Conservation (phyloP, 345 rosid genomes). For the Jatropha curcas region DNA sequence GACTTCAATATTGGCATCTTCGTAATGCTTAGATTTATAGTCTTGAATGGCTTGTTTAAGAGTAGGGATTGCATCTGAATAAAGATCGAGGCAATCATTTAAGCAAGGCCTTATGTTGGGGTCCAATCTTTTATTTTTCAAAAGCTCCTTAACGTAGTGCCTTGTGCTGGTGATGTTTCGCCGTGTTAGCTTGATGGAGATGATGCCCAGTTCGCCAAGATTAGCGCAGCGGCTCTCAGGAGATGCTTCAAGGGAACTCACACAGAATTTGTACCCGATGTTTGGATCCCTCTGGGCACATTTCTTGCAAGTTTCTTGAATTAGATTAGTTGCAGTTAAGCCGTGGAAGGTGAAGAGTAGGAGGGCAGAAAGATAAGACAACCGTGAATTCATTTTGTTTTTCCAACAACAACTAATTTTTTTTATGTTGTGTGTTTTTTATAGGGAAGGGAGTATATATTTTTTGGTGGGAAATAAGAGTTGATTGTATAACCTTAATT, state of each 20-base stretch:
- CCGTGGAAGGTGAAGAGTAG: background rate
- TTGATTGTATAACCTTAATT: no score
- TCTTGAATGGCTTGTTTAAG: slow-evolving; percentile 37
- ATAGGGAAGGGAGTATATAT: background rate
- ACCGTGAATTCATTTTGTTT: no score
- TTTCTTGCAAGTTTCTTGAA: slow-evolving; percentile 50
- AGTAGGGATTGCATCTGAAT: slow-evolving; percentile 44
- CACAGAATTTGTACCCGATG: slow-evolving; percentile 48
- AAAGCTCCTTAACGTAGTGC: slow-evolving; percentile 30
- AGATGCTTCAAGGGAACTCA: slow-evolving; percentile 38
- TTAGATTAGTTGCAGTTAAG: slow-evolving; percentile 24
- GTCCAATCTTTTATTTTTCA: slow-evolving; percentile 35
- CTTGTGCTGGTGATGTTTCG: slow-evolving; percentile 42
- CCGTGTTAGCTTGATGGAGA: slow-evolving; percentile 43
- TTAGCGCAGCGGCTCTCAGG: slow-evolving; percentile 30
- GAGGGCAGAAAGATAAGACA: slow-evolving; percentile 7
- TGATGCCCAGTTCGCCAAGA: slow-evolving; percentile 45
- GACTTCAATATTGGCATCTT: slow-evolving; percentile 44
- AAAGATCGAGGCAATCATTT: slow-evolving; percentile 53
- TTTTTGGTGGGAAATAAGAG: background rate
- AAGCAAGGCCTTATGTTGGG: slow-evolving; percentile 34
- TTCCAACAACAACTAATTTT: no score
- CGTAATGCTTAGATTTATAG: slow-evolving; percentile 35
- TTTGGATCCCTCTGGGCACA: slow-evolving; percentile 37
- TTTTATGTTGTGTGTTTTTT: no score